Percentiles rank a stretch among this genome's conserved stretches.
phyloP scores from a whole-genome alignment of 441 rosid genomes.

The Gossypium davidsonii region DNA sequence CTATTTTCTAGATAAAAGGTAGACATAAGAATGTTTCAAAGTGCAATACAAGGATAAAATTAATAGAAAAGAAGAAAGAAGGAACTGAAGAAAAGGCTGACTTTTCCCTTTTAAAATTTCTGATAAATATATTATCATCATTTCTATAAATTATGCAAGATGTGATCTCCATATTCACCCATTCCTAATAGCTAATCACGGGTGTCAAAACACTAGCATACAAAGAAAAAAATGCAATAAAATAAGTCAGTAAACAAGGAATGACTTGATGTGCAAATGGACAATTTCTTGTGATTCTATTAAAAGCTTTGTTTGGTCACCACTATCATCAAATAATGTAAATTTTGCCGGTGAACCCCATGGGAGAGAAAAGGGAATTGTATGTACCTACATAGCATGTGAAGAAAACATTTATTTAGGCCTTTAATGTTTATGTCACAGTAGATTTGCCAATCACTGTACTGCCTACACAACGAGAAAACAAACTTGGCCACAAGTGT shows the following conservation, averaged over 20 bases:
- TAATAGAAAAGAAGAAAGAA: neutral
- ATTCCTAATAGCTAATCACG: neutral
- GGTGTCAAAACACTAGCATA: neutral
- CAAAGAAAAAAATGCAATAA: neutral
- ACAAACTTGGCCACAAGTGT: neutral
- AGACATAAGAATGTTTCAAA: neutral
- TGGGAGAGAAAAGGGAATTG: constrained; percentile 1
- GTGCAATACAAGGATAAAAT: neutral
- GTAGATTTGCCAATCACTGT: neutral
- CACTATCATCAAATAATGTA: constrained; percentile 17
- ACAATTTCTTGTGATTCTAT: constrained; percentile 4
- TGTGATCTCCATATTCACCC: neutral
- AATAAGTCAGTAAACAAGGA: neutral
- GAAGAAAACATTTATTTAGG: constrained; percentile 17
- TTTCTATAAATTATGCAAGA: neutral
- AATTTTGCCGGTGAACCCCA: constrained; percentile 10
- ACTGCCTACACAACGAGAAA: constrained; percentile 14
- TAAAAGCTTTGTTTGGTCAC: neutral
- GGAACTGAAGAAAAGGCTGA: neutral
- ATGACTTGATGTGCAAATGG: constrained; percentile 9
- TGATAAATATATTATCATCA: neutral
- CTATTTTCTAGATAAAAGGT: neutral
- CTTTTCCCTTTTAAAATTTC: neutral
- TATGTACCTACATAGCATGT: constrained; percentile 12
- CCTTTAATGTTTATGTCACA: neutral